phyloP scores from a whole-genome alignment of 192 early-diverging fungal species.

The Backusella morwellensis region DNA sequence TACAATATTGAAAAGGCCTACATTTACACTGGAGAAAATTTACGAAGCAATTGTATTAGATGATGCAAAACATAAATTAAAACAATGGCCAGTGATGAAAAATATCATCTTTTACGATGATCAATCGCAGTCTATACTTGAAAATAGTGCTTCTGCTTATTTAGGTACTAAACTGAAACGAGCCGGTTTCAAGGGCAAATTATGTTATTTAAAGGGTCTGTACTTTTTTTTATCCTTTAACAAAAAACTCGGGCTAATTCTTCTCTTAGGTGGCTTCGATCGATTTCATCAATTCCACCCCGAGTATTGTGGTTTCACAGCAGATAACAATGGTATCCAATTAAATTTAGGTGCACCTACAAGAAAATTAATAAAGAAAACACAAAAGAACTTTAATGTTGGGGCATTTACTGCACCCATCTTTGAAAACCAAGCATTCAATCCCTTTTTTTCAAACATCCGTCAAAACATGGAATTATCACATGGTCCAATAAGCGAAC shows the following conservation, averaged over 20 bases:
- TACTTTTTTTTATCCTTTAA: neutral
- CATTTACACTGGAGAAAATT: constrained; percentile 64
- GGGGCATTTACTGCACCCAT: constrained; percentile 52
- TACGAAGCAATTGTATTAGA: constrained; percentile 55
- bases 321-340: neutral
- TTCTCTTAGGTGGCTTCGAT: constrained; percentile 45
- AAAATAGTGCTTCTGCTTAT: constrained; percentile 47
- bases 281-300: constrained; percentile 30
- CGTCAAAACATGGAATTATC: constrained; percentile 56
- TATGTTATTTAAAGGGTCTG: constrained; percentile 48
- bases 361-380: neutral
- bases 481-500: constrained; percentile 49
- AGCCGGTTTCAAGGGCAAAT: constrained; percentile 45
- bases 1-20: constrained; percentile 68
- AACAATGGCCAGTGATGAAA: constrained; percentile 50
- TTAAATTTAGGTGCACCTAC: constrained; percentile 5
- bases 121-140: constrained; percentile 43
- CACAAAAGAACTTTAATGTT: constrained; percentile 8
- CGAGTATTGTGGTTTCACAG: neutral
- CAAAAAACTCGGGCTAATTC: neutral
- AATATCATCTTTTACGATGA: constrained; percentile 72
- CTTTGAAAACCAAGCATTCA: constrained; percentile 55
- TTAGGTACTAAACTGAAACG: constrained; percentile 59
- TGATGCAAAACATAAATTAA: constrained; percentile 39
- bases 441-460: constrained; percentile 61